Evolutionary conservation across 2,329 filamentous ascomycete genomes (phyloP).

Genomic region (Blastomyces parvus): DNA sequence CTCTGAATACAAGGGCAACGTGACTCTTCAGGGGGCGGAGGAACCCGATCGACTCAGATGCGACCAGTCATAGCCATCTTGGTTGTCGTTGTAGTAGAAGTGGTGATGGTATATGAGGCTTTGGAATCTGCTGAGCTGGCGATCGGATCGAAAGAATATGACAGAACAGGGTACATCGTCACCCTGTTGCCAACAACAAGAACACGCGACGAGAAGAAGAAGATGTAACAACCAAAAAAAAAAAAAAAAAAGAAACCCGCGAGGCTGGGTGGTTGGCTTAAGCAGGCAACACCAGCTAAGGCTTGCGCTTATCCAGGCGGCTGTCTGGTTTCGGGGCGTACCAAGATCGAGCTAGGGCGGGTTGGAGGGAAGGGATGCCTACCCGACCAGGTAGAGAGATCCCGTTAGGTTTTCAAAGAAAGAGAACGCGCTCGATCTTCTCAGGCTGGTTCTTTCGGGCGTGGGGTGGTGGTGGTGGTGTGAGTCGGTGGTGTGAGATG

Average conservation of each 20-base stretch:
- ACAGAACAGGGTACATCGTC: conserved; percentile 12
- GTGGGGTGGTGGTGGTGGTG: no score
- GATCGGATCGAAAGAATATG: conserved; percentile 13
- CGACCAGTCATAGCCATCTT: conserved; percentile 5
- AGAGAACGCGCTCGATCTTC: not conserved
- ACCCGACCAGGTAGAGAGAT: no score
- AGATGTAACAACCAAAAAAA: not conserved
- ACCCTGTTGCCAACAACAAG: conserved; percentile 4
- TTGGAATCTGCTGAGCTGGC: conserved; percentile 14
- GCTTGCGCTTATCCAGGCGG: conserved; percentile 13
- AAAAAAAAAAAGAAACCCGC: not conserved
- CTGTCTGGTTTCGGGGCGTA: not conserved
- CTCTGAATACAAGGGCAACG: conserved; percentile 11
- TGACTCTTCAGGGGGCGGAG: conserved; percentile 13
- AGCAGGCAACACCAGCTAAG: conserved; percentile 16
- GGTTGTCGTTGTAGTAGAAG: not conserved
- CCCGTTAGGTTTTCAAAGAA: not conserved
- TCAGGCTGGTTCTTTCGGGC: no score
- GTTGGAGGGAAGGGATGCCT: not conserved
- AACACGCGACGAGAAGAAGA: not conserved
- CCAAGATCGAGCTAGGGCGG: not conserved
- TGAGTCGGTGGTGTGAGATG: not conserved
- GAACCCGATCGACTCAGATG: conserved; percentile 8
- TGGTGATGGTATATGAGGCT: not conserved
- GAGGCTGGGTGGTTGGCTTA: conserved; percentile 9